Evolutionary conservation across 2,329 filamentous ascomycete species (phyloP).

Genomic region (Epichloe elymi): DNA sequence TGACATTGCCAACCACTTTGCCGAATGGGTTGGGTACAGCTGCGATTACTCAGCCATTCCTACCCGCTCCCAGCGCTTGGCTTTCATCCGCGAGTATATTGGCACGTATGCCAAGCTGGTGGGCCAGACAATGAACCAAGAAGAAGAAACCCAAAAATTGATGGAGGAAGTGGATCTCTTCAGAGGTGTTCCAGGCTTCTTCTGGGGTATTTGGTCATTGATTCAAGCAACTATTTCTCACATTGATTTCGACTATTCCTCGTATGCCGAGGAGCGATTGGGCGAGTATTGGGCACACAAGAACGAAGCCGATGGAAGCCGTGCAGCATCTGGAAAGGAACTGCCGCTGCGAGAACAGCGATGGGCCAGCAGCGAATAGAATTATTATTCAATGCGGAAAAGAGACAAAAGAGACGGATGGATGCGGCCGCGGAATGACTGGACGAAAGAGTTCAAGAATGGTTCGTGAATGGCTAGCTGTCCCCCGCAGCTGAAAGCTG

Average conservation of each 20-base stretch:
- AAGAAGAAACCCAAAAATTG: conserved; percentile 54
- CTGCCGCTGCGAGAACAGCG: conserved; percentile 63
- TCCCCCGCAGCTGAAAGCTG: not conserved
- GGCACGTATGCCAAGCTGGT: conserved; percentile 52
- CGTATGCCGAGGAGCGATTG: conserved; percentile 74
- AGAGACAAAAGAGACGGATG: not conserved
- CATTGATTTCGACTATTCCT: conserved; percentile 94
- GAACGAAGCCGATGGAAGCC: conserved; percentile 53
- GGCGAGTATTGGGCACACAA: conserved; percentile 93
- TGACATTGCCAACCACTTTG: conserved; percentile 95
- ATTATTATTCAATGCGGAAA: not conserved
- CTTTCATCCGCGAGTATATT: conserved; percentile 78
- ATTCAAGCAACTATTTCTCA: conserved; percentile 91
- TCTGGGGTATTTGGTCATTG: conserved; percentile 87
- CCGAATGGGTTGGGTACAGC: conserved; percentile 95
- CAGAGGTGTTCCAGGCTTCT: conserved; percentile 79
- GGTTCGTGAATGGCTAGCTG: not conserved
- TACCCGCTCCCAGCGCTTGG: conserved; percentile 58
- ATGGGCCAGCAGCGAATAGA: conserved; percentile 44
- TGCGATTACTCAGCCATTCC: conserved; percentile 82
- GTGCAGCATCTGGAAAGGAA: conserved; percentile 38
- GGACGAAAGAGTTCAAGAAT: not conserved
- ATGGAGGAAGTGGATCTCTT: conserved; percentile 74
- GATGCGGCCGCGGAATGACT: not conserved
- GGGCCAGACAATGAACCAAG: conserved; percentile 32